Conservation (phyloP, 306 rosid species). For the Vigna hirtella region DNA sequence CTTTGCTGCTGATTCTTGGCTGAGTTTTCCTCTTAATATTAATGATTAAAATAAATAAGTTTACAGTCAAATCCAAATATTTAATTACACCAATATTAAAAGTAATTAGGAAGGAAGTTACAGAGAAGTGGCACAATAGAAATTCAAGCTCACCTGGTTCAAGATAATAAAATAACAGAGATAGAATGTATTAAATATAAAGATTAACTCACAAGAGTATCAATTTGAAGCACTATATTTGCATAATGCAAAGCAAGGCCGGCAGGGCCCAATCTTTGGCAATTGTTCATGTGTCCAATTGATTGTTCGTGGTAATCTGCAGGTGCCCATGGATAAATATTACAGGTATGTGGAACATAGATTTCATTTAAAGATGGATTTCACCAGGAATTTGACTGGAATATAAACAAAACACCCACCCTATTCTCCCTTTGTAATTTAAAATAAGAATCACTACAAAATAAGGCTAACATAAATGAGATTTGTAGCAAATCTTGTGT, state of each 20-base stretch:
- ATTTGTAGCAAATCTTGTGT: not conserved
- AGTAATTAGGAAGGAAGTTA: not conserved
- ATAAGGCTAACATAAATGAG: not conserved
- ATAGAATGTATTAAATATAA: slow-evolving; percentile 24
- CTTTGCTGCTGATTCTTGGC: slow-evolving; percentile 23
- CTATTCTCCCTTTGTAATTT: slow-evolving; percentile 1
- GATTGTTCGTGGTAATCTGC: slow-evolving; percentile 55
- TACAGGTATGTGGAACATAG: slow-evolving; percentile 9
- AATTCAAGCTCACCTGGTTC: slow-evolving; percentile 25
- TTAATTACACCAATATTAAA: not conserved
- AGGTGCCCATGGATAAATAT: slow-evolving; percentile 43
- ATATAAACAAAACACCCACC: not conserved
- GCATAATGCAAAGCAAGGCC: slow-evolving; percentile 91
- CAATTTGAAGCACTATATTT: slow-evolving; percentile 78
- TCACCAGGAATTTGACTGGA: slow-evolving; percentile 17
- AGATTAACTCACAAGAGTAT: slow-evolving; percentile 70
- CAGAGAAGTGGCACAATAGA: slow-evolving; percentile 7
- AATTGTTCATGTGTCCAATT: slow-evolving; percentile 46
- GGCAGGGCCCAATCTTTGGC: slow-evolving; percentile 75
- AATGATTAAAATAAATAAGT: not conserved
- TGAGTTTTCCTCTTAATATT: not conserved
- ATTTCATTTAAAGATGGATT: slow-evolving; percentile 23
- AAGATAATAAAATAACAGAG: slow-evolving; percentile 2
- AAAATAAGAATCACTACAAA: slow-evolving; percentile 22
- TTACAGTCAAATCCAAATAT: slow-evolving; percentile 4